These are phyloP conservation scores for Gossypium laxum DNA, from an alignment of 441 rosid genomes.

Conservation along the genomic window DNA sequence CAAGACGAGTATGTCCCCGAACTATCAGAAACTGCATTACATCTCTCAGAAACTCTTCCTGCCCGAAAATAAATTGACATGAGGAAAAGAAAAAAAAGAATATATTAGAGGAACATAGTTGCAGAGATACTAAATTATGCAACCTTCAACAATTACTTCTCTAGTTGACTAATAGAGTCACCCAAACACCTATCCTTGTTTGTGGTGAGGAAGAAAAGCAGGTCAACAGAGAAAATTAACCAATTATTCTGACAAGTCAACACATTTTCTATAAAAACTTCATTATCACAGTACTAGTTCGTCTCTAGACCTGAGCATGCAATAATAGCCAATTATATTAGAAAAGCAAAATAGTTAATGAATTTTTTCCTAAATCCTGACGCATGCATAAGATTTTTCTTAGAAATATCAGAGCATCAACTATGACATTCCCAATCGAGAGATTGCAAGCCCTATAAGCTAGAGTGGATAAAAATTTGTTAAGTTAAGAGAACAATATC, in stretches of 20 bases:
- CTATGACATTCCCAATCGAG: background rate
- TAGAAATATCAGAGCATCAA: background rate
- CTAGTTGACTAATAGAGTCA: background rate
- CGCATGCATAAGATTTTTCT: background rate
- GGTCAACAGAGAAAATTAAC: background rate
- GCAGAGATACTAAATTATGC: background rate
- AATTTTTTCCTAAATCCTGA: background rate
- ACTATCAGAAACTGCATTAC: slow-evolving; percentile 85
- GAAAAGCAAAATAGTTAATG: background rate
- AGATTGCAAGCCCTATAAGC: background rate
- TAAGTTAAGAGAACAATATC: background rate
- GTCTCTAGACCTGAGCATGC: background rate
- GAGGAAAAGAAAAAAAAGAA: background rate
- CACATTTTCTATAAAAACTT: background rate
- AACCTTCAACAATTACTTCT: background rate
- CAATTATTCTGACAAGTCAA: background rate
- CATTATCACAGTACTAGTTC: background rate
- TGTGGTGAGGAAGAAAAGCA: background rate
- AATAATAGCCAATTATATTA: background rate
- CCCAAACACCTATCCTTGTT: background rate
- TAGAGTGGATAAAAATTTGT: background rate
- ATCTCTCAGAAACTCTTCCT: slow-evolving; percentile 95
- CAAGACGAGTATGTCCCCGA: slow-evolving; percentile 87
- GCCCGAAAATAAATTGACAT: slow-evolving; percentile 15
- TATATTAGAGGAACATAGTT: background rate